Base-by-base conservation (phyloP, 2,329 filamentous ascomycete species). In the Ophiosphaerella narmari region DNA sequence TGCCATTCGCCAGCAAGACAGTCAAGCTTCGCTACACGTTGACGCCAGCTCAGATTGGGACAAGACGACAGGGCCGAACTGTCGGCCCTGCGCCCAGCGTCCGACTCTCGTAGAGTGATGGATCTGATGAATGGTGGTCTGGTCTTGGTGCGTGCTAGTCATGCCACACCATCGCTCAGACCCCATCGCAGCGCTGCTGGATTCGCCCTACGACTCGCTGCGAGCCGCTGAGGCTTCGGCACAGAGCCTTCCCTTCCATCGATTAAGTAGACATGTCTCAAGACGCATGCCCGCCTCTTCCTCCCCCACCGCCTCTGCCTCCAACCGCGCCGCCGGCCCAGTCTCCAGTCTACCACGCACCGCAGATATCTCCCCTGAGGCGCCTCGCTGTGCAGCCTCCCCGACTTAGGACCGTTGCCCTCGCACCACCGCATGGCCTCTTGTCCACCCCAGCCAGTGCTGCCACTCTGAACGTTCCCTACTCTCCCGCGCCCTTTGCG, bases 351-450 rank as follows among this genome's bases (percentile, higher is more conserved):
- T 50, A 55, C 39, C 62, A 60, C 35, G 46, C 59, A 39, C 62
- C 59, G 38, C 62, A 67, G 48, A 60, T 60, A 43, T 69, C 69
- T 57, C 55, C 68, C 46, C 56, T 62, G 47, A 47, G 71, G 57
- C 70, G 70, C 59, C 62, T 71, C 43, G 68, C 71, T 56, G 71
- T 75, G 60, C 75, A 74, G 65, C 74, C 74, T 54, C 72, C 74
- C 32, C 66, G 71, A 14, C 67, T 77, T 50, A 74, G 72, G 29
- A 75, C 75, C 40, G 29, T 31, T 31, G 65, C 68, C 56, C 67
- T 76, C 50, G 67, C 68, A 50, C 69, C 72, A 61, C 43, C 59
- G 55, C 70, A 72, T 65, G 66, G 71, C 57, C 52, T 39, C 34
- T 44, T 57, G 46, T 69, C 71, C 45, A 75, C 74, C 13, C 73